phyloP scores from a whole-genome alignment of 371 early-diverging fungal species.

The Chytridium lagenaria region DNA sequence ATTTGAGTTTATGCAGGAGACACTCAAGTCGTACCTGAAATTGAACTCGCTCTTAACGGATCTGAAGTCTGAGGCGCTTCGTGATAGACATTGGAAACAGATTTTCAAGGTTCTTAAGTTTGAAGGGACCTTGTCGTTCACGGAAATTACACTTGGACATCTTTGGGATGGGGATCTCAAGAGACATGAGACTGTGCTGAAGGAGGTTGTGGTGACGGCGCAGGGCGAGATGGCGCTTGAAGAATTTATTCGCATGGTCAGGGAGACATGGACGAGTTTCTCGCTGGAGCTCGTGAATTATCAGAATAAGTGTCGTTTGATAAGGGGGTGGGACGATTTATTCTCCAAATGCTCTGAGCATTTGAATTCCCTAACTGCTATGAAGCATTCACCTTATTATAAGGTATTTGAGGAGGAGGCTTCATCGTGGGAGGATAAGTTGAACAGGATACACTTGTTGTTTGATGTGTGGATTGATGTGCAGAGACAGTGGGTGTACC shows the following conservation, averaged over 20 bases:
- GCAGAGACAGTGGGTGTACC: conserved; percentile 98
- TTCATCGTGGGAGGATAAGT: conserved; percentile 91
- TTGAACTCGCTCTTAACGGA: conserved; percentile 85
- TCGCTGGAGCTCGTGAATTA: conserved; percentile 93
- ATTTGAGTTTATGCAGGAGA: conserved; percentile 90
- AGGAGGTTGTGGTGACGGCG: conserved; percentile 89
- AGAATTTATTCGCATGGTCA: conserved; percentile 92
- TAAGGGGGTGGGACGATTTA: conserved; percentile 97
- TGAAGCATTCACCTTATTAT: conserved; percentile 97
- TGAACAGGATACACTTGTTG: conserved; percentile 92
- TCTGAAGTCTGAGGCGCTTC: conserved; percentile 93
- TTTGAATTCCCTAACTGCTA: conserved; percentile 91
- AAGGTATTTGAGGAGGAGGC: conserved; percentile 98
- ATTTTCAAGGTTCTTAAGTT: conserved; percentile 84
- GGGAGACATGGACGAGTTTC: conserved; percentile 92
- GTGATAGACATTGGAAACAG: conserved; percentile 97
- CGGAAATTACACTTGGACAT: conserved; percentile 92
- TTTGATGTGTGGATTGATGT: conserved; percentile 99
- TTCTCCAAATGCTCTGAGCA: conserved; percentile 96
- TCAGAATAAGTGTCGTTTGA: conserved; percentile 95
- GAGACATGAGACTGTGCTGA: conserved; percentile 81
- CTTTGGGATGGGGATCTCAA: conserved; percentile 93
- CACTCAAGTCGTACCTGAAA: conserved; percentile 78
- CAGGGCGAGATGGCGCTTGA: conserved; percentile 99
- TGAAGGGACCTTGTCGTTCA: conserved; percentile 66